Evolutionary conservation across 2,329 filamentous ascomycete genomes (phyloP).

Genomic region (Aspergillus persii): DNA sequence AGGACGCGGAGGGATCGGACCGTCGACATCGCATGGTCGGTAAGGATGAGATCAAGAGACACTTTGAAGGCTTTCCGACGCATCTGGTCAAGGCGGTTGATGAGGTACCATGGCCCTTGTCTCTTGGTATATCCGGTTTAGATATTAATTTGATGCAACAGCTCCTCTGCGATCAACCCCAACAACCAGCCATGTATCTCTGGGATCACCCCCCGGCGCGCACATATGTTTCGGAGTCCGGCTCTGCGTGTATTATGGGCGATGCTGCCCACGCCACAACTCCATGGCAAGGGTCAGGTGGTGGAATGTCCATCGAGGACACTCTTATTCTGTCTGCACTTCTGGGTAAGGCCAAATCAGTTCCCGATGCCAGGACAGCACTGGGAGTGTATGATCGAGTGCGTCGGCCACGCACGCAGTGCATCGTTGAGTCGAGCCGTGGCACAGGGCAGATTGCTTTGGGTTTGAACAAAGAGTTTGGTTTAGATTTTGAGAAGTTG

Average conservation of each 20-base stretch:
- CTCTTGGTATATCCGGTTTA: background rate
- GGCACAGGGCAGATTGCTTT: background rate
- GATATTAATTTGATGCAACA: background rate
- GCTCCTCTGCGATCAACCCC: background rate
- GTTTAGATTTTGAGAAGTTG: background rate
- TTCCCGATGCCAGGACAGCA: background rate
- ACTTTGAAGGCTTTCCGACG: background rate
- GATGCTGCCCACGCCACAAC: slow-evolving; percentile 41
- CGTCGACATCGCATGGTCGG: background rate
- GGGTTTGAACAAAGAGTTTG: background rate
- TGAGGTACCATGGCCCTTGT: background rate
- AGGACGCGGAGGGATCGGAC: background rate
- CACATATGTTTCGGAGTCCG: background rate
- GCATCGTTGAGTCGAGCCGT: slow-evolving; percentile 1
- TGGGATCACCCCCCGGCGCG: slow-evolving; percentile 3
- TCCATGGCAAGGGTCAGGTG: slow-evolving; percentile 38
- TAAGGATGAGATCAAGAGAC: background rate
- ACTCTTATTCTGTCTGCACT: slow-evolving; percentile 33
- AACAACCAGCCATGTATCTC: slow-evolving; percentile 1
- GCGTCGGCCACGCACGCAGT: slow-evolving; percentile 2
- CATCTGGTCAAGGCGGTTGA: background rate
- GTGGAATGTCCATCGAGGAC: slow-evolving; percentile 40
- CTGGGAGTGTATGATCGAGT: slow-evolving; percentile 5
- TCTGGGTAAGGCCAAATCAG: slow-evolving; percentile 15
- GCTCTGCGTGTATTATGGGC: slow-evolving; percentile 27